phyloP scores from a whole-genome alignment of 1,139 yeast genomes.

The Arxiozyma telluris region DNA sequence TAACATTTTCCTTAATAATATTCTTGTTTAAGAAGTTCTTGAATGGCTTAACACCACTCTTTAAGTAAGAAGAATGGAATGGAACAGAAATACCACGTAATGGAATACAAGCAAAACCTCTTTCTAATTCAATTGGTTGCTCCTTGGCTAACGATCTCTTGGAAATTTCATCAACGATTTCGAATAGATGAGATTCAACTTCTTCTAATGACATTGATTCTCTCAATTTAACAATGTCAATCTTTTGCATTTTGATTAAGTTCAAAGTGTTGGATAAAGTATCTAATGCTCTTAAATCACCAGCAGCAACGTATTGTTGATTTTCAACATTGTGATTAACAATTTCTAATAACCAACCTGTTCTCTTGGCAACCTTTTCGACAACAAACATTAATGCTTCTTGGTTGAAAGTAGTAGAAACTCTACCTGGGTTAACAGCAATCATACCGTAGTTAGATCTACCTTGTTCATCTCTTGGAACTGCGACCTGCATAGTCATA shows the following conservation, averaged over 20 bases:
- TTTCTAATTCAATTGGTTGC: conserved; percentile 92
- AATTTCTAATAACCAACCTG: conserved; percentile 93
- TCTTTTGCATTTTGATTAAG: conserved; percentile 85
- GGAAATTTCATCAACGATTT: conserved; percentile 79
- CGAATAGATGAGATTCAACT: conserved; percentile 77
- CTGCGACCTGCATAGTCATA: conserved; percentile 99
- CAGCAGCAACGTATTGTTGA: conserved; percentile 97
- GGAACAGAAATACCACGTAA: conserved; percentile 98
- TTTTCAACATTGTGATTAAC: conserved; percentile 97
- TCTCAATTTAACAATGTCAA: conserved; percentile 83
- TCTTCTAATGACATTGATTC: conserved; percentile 74
- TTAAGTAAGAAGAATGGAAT: conserved; percentile 94
- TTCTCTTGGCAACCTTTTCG: conserved; percentile 71
- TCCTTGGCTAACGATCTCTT: conserved; percentile 76
- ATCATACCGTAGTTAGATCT: conserved; percentile 99
- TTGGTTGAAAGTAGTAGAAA: conserved; percentile 79
- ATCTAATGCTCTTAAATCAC: conserved; percentile 93
- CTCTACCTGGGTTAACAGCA: conserved; percentile 95
- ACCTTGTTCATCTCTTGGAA: conserved; percentile 89
- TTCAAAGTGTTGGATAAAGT: conserved; percentile 88
- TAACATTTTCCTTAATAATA: conserved; percentile 89
- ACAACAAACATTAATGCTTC: conserved; percentile 93
- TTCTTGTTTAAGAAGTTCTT: conserved; percentile 94
- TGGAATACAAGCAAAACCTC: conserved; percentile 98
- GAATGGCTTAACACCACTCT: conserved; percentile 98